Conservation (phyloP, 306 rosid genomes). For the Cajanus cajan region DNA sequence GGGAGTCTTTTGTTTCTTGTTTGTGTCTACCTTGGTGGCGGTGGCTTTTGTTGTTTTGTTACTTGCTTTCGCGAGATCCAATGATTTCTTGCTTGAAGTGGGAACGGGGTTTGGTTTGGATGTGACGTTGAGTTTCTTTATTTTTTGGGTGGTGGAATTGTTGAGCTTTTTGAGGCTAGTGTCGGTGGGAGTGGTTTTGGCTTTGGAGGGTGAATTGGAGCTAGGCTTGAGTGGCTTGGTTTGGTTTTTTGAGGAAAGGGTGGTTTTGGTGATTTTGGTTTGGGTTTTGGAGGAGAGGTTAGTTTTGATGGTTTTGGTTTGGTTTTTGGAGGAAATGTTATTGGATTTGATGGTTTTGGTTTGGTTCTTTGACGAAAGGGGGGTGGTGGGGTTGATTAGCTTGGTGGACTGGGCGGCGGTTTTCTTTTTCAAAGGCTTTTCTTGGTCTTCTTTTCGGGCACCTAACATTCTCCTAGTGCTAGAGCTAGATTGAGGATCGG, state of each 20-base stretch:
- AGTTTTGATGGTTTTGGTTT: slow-evolving; percentile 20
- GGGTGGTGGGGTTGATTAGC: not conserved
- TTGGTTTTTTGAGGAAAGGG: slow-evolving; percentile 47
- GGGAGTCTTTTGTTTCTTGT: slow-evolving; percentile 26
- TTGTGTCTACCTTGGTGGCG: slow-evolving; percentile 27
- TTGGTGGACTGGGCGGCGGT: slow-evolving; percentile 27
- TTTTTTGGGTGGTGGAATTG: slow-evolving; percentile 40
- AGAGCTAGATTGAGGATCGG: slow-evolving; percentile 36
- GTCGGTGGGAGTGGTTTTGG: slow-evolving; percentile 4
- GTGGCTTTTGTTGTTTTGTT: slow-evolving; percentile 62
- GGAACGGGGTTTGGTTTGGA: slow-evolving; percentile 47
- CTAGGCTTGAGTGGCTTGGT: slow-evolving; percentile 40
- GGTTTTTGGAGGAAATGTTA: slow-evolving; percentile 40
- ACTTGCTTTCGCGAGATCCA: slow-evolving; percentile 47
- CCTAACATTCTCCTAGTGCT: slow-evolving; percentile 45
- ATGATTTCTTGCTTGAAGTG: slow-evolving; percentile 39
- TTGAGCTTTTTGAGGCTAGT: slow-evolving; percentile 45
- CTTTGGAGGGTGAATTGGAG: slow-evolving; percentile 30
- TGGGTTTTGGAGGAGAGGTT: slow-evolving; percentile 23
- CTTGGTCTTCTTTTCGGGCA: slow-evolving; percentile 12
- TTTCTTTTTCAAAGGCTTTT: slow-evolving; percentile 46
- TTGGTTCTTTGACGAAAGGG: slow-evolving; percentile 19
- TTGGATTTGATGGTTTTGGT: slow-evolving; percentile 31
- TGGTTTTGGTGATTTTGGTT: not conserved
- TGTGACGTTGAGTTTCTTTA: slow-evolving; percentile 57